Evolutionary conservation across 805 yeast species (phyloP).

Genomic region (Yarrowia keelungensis): DNA sequence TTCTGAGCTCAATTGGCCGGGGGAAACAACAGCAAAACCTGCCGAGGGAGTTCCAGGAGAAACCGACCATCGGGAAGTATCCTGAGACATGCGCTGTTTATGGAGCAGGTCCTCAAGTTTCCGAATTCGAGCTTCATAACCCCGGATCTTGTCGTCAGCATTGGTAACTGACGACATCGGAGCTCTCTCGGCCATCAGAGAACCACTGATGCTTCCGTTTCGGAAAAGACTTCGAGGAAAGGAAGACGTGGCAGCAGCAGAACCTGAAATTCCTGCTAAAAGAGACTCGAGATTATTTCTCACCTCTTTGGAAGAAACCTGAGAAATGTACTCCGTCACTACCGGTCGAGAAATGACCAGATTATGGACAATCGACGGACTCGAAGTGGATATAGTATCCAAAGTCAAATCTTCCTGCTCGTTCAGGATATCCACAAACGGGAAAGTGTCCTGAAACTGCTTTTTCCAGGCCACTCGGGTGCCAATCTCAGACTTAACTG

Average conservation of each 20-base stretch:
- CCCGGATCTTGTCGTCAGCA: constrained; percentile 57
- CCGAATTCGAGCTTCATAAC: constrained; percentile 73
- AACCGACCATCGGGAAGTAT: constrained; percentile 19
- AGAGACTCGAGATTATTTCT: constrained; percentile 14
- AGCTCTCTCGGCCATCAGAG: constrained; percentile 16
- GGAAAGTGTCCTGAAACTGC: constrained; percentile 57
- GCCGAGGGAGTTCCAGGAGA: constrained; percentile 13
- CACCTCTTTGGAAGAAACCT: constrained; percentile 24
- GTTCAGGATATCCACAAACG: constrained; percentile 16
- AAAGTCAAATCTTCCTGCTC: constrained; percentile 22
- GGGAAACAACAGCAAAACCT: neutral
- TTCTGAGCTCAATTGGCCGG: neutral
- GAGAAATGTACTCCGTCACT: constrained; percentile 19
- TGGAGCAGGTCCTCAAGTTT: constrained; percentile 80
- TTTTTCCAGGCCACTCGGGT: constrained; percentile 64
- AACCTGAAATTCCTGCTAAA: neutral
- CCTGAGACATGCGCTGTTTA: constrained; percentile 60
- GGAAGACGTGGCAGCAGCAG: neutral
- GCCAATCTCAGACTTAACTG: constrained; percentile 1
- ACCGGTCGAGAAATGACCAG: neutral
- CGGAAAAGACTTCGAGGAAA: constrained; percentile 20
- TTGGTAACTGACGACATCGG: constrained; percentile 36
- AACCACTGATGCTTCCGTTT: constrained; percentile 25
- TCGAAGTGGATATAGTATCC: constrained; percentile 1
- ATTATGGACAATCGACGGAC: constrained; percentile 30